These are phyloP conservation scores for Parmelia sp. DNA, from an alignment of 495 filamentous ascomycete species.

Conservation along the genomic window DNA sequence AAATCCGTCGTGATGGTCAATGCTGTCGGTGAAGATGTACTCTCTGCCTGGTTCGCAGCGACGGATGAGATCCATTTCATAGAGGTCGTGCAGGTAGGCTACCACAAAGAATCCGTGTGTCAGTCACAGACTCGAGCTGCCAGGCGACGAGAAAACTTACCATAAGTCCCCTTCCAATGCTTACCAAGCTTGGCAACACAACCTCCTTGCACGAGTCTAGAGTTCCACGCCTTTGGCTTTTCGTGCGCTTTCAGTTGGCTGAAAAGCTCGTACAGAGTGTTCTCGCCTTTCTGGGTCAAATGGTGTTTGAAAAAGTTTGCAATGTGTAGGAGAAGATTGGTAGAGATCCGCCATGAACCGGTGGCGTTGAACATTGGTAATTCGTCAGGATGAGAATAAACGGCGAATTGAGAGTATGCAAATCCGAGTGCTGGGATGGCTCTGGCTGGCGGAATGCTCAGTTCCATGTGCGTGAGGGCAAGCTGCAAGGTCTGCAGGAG, in stretches of 20 bases:
- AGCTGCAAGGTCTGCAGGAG: conserved; percentile 21
- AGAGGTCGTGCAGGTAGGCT: conserved; percentile 39
- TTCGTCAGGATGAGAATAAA: conserved; percentile 20
- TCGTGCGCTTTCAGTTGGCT: conserved; percentile 16
- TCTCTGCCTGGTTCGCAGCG: background rate
- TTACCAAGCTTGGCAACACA: conserved; percentile 12
- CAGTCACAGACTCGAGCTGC: background rate
- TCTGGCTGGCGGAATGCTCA: conserved; percentile 11
- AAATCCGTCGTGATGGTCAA: conserved; percentile 22
- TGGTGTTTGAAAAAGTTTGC: conserved; percentile 30
- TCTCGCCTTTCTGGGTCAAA: conserved; percentile 22
- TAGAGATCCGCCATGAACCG: conserved; percentile 14
- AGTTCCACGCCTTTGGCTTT: conserved; percentile 22
- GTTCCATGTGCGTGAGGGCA: conserved; percentile 16
- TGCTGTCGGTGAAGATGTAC: conserved; percentile 15
- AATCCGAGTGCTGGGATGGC: conserved; percentile 9
- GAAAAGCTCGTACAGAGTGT: conserved; percentile 20
- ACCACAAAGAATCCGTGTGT: background rate
- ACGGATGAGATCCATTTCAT: conserved; percentile 17
- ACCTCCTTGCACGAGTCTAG: conserved; percentile 6
- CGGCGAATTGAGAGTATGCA: conserved; percentile 19
- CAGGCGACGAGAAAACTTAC: conserved; percentile 9
- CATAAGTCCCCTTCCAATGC: conserved; percentile 22
- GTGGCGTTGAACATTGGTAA: conserved; percentile 16
- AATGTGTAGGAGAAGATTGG: conserved; percentile 23